A percentile compares a stretch with the other conserved stretches of the same genome.
Evolutionary conservation across 2,329 filamentous ascomycete species (phyloP).

Genomic region (Fusarium brevicatenulatum): DNA sequence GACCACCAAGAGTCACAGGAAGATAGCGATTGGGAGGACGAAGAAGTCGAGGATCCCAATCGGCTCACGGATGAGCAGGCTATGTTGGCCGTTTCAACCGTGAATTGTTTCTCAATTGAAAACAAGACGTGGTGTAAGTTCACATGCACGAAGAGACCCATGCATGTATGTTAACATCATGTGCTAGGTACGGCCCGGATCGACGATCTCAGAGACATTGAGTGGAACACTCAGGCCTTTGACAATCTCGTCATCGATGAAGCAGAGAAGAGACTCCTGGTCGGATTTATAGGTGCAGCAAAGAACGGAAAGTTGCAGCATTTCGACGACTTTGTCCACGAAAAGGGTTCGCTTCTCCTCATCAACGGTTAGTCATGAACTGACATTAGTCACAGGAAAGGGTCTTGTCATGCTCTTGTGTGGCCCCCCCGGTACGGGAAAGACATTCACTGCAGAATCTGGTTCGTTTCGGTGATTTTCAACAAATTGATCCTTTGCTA

Average conservation of each 20-base stretch:
- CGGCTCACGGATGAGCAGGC: too few relatives aligned
- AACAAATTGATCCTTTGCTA: too few relatives aligned
- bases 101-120: too few relatives aligned
- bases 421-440: constrained; percentile 50
- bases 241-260: constrained; percentile 4
- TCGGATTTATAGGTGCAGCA: background rate
- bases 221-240: background rate
- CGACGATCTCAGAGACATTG: background rate
- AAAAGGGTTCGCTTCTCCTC: background rate
- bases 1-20: too few relatives aligned
- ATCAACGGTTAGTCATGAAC: accelerated
- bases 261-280: constrained; percentile 1
- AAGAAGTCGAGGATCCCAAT: too few relatives aligned
- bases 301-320: background rate
- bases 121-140: too few relatives aligned
- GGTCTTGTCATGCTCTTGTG: constrained; percentile 50
- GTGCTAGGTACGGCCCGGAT: too few relatives aligned
- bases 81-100: too few relatives aligned
- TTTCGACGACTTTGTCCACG: background rate
- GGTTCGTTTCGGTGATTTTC: too few relatives aligned
- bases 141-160: too few relatives aligned
- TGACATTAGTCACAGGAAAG: background rate
- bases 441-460: constrained; percentile 53
- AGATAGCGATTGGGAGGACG: too few relatives aligned
- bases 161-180: too few relatives aligned